These are phyloP conservation scores for Suillus americanus DNA, from an alignment of 768 basidiomycete species.

Conservation along the genomic window DNA sequence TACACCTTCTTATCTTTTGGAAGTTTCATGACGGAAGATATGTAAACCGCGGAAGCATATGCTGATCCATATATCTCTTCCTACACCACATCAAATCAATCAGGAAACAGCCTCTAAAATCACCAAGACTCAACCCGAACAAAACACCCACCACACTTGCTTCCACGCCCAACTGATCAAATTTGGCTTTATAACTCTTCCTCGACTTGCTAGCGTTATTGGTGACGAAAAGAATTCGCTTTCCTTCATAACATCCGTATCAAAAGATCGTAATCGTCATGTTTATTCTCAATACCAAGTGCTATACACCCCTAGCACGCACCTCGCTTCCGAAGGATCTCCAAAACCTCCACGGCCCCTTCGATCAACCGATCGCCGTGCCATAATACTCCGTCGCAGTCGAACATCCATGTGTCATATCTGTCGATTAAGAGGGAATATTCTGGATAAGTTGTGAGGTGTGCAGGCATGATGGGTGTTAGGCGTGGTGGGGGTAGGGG, in stretches of 20 bases:
- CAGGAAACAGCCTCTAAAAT: background rate
- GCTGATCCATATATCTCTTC: conserved; percentile 98
- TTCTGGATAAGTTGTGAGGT: conserved; percentile 38
- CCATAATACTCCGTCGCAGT: conserved; percentile 97
- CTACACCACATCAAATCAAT: conserved; percentile 38
- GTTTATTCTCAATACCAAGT: background rate
- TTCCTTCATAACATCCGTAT: conserved; percentile 40
- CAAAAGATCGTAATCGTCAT: background rate
- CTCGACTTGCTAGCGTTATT: conserved; percentile 97
- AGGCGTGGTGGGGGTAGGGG: background rate
- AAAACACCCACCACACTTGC: conserved; percentile 68
- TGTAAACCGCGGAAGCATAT: conserved; percentile 79
- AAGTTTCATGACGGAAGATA: conserved; percentile 86
- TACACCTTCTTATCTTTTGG: conserved; percentile 93
- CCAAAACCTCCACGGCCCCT: conserved; percentile 74
- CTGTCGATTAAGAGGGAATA: conserved; percentile 52
- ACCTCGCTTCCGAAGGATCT: conserved; percentile 67
- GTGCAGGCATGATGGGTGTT: conserved; percentile 20
- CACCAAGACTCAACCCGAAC: background rate
- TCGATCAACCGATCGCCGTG: conserved; percentile 78
- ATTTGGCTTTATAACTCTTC: conserved; percentile 83
- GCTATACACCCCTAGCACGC: background rate
- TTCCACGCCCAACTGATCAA: conserved; percentile 85
- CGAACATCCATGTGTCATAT: conserved; percentile 95
- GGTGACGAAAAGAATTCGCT: conserved; percentile 90